Evolutionary conservation across 768 basidiomycete species (phyloP), one percentile per base, ranked within the genome.

Genomic region (Mycena filopes): DNA sequence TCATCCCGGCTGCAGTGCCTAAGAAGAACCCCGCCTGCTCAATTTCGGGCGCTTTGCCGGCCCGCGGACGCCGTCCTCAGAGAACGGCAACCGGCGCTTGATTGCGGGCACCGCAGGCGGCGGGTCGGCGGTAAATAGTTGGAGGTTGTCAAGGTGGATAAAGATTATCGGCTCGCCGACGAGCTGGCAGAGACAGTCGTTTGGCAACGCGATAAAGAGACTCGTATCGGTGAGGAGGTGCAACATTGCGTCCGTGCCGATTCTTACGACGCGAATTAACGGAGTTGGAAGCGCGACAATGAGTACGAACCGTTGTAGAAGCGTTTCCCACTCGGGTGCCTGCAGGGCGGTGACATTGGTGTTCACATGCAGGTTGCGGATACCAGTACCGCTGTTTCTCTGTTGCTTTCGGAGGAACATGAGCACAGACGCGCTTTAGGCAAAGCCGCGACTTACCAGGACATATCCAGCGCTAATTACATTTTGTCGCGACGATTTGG

Each of bases 101-200:
- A 10, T 36, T 9, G 65, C 0, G 16, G 40, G n/a, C 21, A 50
- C 55, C 57, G 68, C 65, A 23, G 28, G n/a, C 20, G 63, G 60
- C 16, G 60, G 49, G 12, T 65, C 70, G 38, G 55, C 53, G 26
- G 46, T 29, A 40, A 28, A 51, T 69, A 60, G 69, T 64, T 71
- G 75, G 74, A 61, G 61, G 69, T 59, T 73, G 71, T 65, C 55
- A 73, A 70, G 29, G 47, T 47, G 60, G 26, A 75, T 59, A 75
- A 69, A 78, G 67, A 88, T 79, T 25, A 97, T 74, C 0, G 92
- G 89, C 38, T 82, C 81, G 5, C 96, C 96, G 0, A 90, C 87
- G 61, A 98, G 74, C 75, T 99, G 96, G 65, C 92, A 92, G 40
- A 90, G 84, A 72, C 94, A 96, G 21, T 87, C 88, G 71, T 98